Conservation (phyloP, 2,329 filamentous ascomycete species). For the Microsporum canis region DNA sequence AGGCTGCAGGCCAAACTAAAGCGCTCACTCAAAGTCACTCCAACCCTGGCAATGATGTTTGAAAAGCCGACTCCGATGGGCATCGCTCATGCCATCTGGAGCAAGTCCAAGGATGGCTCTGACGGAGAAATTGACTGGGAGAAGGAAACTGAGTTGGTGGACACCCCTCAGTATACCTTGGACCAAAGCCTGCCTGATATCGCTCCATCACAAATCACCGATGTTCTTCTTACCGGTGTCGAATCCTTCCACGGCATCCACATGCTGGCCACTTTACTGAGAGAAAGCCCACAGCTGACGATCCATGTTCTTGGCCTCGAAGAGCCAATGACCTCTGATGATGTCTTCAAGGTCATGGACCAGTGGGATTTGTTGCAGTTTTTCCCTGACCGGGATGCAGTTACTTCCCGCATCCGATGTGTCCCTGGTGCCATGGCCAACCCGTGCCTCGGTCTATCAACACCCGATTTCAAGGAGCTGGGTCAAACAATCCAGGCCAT, state of each 20-base stretch:
- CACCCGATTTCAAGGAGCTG: not conserved
- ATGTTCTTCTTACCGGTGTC: conserved; percentile 9
- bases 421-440: conserved; percentile 5
- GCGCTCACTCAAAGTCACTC: conserved; percentile 4
- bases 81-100: conserved; percentile 6
- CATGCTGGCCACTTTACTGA: conserved; percentile 5
- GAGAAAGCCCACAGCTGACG: not conserved
- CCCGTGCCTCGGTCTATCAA: conserved; percentile 3
- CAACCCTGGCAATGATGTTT: conserved; percentile 8
- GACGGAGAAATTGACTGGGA: conserved; percentile 7
- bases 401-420: conserved; percentile 2
- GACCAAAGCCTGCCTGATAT: not conserved
- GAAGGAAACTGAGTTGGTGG: conserved; percentile 4
- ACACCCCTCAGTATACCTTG: not conserved
- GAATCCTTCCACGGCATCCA: conserved; percentile 9
- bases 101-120: not conserved
- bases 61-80: conserved; percentile 8
- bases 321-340: not conserved
- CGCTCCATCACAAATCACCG: not conserved
- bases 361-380: conserved; percentile 3
- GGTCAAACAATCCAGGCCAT: conserved; percentile 8
- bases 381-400: conserved; percentile 1
- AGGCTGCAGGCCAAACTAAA: conserved; percentile 8
- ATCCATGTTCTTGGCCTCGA: conserved; percentile 7
- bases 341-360: not conserved